These are phyloP conservation scores for Gastroboletus turbinatus DNA, from an alignment of 1,284 basidiomycete genomes.

Conservation along the genomic window DNA sequence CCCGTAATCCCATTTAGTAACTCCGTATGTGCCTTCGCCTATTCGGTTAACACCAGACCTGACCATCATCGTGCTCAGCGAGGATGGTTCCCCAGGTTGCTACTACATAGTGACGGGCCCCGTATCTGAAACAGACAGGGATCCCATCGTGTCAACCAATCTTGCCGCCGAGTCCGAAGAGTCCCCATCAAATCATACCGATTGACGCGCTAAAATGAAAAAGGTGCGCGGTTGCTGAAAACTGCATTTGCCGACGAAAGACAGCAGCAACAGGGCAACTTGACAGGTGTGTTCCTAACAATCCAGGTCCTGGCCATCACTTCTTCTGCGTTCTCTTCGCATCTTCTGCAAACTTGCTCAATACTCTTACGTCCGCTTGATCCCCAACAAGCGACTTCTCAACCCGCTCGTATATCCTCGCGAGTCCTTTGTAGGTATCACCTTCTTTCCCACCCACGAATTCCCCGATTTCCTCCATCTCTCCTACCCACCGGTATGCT, in stretches of 20 bases:
- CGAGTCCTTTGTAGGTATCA: slow-evolving; percentile 48
- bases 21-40: slow-evolving; percentile 14
- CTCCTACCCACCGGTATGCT: slow-evolving; percentile 58
- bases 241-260: slow-evolving; percentile 17
- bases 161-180: neutral
- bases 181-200: slow-evolving; percentile 7
- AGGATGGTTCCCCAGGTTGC: neutral
- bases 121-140: slow-evolving; percentile 3
- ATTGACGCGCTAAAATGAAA: slow-evolving; percentile 31
- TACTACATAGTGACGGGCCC: neutral
- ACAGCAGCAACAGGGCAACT: slow-evolving; percentile 5
- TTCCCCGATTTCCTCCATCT: slow-evolving; percentile 59
- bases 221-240: slow-evolving; percentile 22
- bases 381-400: slow-evolving; percentile 40
- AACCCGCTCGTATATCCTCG: slow-evolving; percentile 46
- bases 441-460: slow-evolving; percentile 51
- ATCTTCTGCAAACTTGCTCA: slow-evolving; percentile 47
- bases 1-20: slow-evolving; percentile 33
- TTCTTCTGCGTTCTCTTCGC: slow-evolving; percentile 30
- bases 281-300: slow-evolving; percentile 16
- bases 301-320: neutral
- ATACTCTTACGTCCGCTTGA: slow-evolving; percentile 39
- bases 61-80: neutral
- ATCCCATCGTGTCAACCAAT: slow-evolving; percentile 3
- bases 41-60: slow-evolving; percentile 6